These are phyloP conservation scores for Mycena vitilis DNA, from an alignment of 768 basidiomycete genomes.

Conservation along the genomic window DNA sequence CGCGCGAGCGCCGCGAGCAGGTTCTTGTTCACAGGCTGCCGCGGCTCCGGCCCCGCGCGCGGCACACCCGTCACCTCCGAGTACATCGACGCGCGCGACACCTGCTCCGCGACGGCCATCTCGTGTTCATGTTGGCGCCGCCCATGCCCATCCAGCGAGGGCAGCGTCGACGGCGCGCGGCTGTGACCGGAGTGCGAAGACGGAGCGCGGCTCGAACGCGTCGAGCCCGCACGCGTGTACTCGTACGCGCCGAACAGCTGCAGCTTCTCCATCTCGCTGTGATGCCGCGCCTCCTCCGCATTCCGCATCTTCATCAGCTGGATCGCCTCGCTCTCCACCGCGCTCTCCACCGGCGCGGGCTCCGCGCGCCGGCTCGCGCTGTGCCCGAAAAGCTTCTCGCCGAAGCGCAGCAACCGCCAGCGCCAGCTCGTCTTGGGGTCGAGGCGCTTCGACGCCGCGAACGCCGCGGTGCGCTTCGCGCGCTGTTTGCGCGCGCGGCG, in stretches of 20 bases:
- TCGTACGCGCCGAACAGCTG: conserved; percentile 59
- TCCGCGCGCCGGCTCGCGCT: conserved; percentile 34
- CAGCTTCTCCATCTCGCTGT: conserved; percentile 64
- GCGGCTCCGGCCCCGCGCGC: conserved; percentile 72
- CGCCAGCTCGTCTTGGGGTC: conserved; percentile 65
- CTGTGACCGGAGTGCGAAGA: conserved; percentile 41
- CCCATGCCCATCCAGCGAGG: conserved; percentile 45
- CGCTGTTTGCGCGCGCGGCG: conserved; percentile 76
- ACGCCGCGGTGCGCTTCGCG: conserved; percentile 71
- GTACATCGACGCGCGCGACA: conserved; percentile 68
- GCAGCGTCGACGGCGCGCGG: conserved; percentile 55
- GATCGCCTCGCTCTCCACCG: conserved; percentile 55
- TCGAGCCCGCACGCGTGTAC: conserved; percentile 54
- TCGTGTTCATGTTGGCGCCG: conserved; percentile 34
- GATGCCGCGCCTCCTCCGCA: conserved; percentile 62
- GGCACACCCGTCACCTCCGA: conserved; percentile 76
- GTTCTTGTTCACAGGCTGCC: conserved; percentile 71
- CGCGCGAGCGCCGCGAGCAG: conserved; percentile 32
- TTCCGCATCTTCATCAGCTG: conserved; percentile 62
- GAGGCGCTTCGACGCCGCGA: conserved; percentile 70
- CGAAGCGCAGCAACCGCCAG: conserved; percentile 64
- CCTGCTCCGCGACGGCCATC: conserved; percentile 40
- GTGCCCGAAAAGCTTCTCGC: conserved; percentile 70
- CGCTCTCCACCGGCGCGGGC: conserved; percentile 36
- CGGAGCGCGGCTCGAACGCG: conserved; percentile 46